A percentile compares a stretch with the other conserved stretches of the same genome.
These are phyloP conservation scores for Suhomyces sp. DNA, from an alignment of 805 yeast species.

Conservation along the genomic window DNA sequence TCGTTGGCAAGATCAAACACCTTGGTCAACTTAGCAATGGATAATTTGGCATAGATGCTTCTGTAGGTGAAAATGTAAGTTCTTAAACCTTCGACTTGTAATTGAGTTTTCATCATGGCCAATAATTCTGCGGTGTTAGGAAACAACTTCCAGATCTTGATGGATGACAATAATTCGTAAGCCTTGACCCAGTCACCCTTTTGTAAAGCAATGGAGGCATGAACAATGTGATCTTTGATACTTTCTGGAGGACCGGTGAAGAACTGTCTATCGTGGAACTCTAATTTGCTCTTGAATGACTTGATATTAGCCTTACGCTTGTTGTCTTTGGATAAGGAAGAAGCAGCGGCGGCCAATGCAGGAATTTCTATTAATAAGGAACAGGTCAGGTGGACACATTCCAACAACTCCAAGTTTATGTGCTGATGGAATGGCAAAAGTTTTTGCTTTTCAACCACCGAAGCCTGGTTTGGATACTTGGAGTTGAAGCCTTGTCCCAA, in stretches of 20 bases:
- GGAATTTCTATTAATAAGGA: constrained; percentile 92
- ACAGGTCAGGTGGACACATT: constrained; percentile 88
- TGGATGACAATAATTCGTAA: constrained; percentile 63
- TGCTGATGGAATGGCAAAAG: constrained; percentile 97
- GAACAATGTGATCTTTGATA: constrained; percentile 87
- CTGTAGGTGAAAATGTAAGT: constrained; percentile 89
- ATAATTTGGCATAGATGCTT: constrained; percentile 68
- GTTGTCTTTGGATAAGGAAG: constrained; percentile 58
- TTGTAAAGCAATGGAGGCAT: constrained; percentile 85
- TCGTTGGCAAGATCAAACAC: constrained; percentile 62
- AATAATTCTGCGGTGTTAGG: constrained; percentile 66
- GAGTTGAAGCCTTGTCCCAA: constrained; percentile 84
- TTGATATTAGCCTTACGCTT: constrained; percentile 58
- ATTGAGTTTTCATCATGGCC: constrained; percentile 68
- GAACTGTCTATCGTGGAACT: constrained; percentile 88
- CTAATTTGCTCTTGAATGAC: constrained; percentile 87
- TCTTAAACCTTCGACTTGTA: constrained; percentile 87
- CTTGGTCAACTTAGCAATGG: constrained; percentile 60
- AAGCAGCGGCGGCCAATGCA: constrained; percentile 72
- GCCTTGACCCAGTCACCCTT: constrained; percentile 88
- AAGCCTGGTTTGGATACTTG: constrained; percentile 57
- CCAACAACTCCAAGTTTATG: constrained; percentile 91
- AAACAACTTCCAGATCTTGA: constrained; percentile 84
- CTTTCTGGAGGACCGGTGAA: constrained; percentile 98
- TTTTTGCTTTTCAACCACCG: constrained; percentile 68